A percentile compares a stretch with the other conserved stretches of the same genome.
Evolutionary conservation across 164 flowering plant species (phyloP).

Genomic region (Euptelea pleiosperma): DNA sequence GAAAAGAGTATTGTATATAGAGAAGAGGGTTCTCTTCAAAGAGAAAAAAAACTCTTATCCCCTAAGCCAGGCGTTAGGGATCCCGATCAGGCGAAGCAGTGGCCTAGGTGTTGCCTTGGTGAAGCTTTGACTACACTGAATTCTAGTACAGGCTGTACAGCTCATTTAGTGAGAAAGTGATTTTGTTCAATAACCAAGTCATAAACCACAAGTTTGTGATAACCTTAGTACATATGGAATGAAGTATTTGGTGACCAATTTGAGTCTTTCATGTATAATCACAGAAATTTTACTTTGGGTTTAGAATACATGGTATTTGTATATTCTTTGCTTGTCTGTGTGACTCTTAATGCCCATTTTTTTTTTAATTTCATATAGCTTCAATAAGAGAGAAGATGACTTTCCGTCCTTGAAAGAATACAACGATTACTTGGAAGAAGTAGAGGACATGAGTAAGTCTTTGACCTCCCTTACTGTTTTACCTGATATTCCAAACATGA

Average conservation of each 20-base stretch:
- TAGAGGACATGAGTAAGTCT: slow-evolving; percentile 89
- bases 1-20: no score
- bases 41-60: no score
- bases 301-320: neutral
- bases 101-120: no score
- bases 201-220: neutral
- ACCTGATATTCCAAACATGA: neutral
- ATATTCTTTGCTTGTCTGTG: neutral
- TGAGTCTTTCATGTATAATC: neutral
- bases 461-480: neutral
- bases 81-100: no score
- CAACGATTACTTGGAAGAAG: slow-evolving; percentile 97
- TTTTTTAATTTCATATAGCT: slow-evolving; percentile 33
- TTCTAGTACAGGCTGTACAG: no score
- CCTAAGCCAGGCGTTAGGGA: no score
- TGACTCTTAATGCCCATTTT: neutral
- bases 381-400: slow-evolving; percentile 88
- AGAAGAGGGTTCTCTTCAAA: no score
- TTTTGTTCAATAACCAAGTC: neutral
- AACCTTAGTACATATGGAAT: neutral
- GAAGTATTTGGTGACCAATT: neutral
- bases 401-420: slow-evolving; percentile 79
- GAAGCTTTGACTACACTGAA: no score
- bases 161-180: neutral
- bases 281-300: neutral